phyloP scores from a whole-genome alignment of 495 filamentous ascomycete species.

The Pyrenula massariospora region DNA sequence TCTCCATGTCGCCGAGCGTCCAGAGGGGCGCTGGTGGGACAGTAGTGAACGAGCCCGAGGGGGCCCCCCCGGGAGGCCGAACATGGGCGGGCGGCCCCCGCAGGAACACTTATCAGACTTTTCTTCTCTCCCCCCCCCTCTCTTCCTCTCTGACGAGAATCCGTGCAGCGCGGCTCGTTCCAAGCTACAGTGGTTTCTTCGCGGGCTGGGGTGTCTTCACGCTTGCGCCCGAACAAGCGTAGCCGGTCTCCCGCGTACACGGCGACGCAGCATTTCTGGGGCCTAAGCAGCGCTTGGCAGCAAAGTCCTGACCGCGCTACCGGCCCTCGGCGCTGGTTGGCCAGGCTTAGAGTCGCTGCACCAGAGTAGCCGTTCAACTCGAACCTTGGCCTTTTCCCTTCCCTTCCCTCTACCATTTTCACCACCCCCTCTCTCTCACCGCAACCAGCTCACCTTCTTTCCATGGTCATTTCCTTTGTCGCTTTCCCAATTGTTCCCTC shows the following conservation, averaged over 20 bases:
- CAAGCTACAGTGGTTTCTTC: too few species aligned
- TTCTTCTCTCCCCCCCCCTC: too few species aligned
- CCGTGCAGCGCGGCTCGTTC: not conserved
- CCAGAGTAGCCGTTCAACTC: not conserved
- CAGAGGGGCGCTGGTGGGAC: too few species aligned
- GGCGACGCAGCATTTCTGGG: not conserved
- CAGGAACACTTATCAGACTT: not conserved
- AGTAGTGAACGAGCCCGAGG: not conserved
- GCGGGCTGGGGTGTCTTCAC: too few species aligned
- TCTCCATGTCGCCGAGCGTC: too few species aligned
- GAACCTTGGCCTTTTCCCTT: conserved; percentile 1
- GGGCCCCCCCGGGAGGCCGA: too few species aligned
- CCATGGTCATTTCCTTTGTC: conserved; percentile 7
- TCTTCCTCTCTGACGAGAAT: not conserved
- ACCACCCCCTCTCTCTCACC: conserved; percentile 2
- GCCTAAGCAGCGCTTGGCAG: not conserved
- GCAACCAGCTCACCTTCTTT: conserved; percentile 3
- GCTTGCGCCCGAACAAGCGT: too few species aligned
- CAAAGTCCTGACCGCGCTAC: too few species aligned
- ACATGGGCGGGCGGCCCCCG: too few species aligned
- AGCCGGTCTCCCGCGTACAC: too few species aligned
- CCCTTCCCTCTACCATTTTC: conserved; percentile 21
- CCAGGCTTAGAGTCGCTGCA: not conserved
- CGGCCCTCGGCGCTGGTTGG: not conserved
- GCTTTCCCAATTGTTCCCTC: not conserved